phyloP scores from a whole-genome alignment of 495 filamentous ascomycete species.

The Glutinoglossum americanum region DNA sequence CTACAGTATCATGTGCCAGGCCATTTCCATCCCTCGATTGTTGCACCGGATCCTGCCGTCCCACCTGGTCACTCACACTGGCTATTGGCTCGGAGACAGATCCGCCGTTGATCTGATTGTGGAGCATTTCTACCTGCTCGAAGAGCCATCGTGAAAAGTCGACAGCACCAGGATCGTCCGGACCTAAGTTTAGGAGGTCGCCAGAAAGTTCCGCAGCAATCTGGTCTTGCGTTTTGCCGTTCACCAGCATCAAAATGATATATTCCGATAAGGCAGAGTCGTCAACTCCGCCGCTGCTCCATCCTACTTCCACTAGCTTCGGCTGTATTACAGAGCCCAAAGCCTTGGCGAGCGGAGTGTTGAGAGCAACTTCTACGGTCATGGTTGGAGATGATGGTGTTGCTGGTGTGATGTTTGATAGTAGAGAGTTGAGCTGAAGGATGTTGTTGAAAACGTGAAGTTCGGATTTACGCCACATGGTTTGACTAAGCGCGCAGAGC shows the following conservation, averaged over 20 bases:
- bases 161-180: conserved; percentile 60
- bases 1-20: conserved; percentile 1
- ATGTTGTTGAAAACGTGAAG: neutral
- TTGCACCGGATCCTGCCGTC: neutral
- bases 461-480: neutral
- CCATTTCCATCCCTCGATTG: neutral
- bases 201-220: conserved; percentile 75
- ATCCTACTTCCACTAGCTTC: conserved; percentile 89
- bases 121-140: conserved; percentile 49
- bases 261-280: conserved; percentile 82
- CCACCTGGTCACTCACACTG: neutral
- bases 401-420: neutral
- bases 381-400: conserved; percentile 21
- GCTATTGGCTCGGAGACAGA: neutral
- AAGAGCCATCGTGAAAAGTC: conserved; percentile 87
- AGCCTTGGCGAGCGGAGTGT: conserved; percentile 61
- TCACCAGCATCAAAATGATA: conserved; percentile 87
- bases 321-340: conserved; percentile 62
- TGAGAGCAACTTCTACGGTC: conserved; percentile 49
- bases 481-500: neutral
- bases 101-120: conserved; percentile 35
- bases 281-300: conserved; percentile 59
- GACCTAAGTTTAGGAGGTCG: conserved; percentile 63
- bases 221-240: conserved; percentile 75
- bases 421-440: neutral